These are phyloP conservation scores for Suhomyces faveliae DNA, from an alignment of 805 yeast genomes.

Conservation along the genomic window DNA sequence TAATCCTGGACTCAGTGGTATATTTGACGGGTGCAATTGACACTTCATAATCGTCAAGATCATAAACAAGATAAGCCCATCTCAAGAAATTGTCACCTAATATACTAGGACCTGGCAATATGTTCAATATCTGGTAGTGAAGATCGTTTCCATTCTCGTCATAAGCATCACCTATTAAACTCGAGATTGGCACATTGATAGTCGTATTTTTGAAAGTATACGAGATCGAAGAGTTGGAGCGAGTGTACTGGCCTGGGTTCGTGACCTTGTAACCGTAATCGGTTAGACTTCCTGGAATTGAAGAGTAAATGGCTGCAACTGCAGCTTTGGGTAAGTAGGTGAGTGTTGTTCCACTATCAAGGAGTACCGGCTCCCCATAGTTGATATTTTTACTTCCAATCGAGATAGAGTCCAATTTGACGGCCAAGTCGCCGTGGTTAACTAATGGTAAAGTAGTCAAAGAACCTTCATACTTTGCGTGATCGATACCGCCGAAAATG, in stretches of 20 bases:
- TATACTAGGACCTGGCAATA: conserved; percentile 8
- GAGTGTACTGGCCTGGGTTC: conserved; percentile 11
- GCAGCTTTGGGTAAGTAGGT: not conserved
- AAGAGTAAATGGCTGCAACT: not conserved
- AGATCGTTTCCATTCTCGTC: not conserved
- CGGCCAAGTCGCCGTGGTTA: not conserved
- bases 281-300: not conserved
- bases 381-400: conserved; percentile 8
- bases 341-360: conserved; percentile 10
- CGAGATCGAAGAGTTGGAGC: conserved; percentile 19
- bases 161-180: conserved; percentile 21
- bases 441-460: conserved; percentile 5
- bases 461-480: conserved; percentile 16
- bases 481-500: conserved; percentile 31
- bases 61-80: conserved; percentile 23
- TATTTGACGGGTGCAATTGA: conserved; percentile 24
- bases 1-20: conserved; percentile 11
- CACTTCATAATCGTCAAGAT: conserved; percentile 23
- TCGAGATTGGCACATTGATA: conserved; percentile 48
- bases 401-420: not conserved
- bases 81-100: conserved; percentile 30
- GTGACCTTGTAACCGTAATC: conserved; percentile 16
- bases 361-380: not conserved
- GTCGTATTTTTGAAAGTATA: conserved; percentile 58
- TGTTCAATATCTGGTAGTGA: not conserved